Evolutionary conservation across 2,329 filamentous ascomycete genomes (phyloP), one percentile per base, ranked within the genome.

Genomic region (Falciphora oryzae): DNA sequence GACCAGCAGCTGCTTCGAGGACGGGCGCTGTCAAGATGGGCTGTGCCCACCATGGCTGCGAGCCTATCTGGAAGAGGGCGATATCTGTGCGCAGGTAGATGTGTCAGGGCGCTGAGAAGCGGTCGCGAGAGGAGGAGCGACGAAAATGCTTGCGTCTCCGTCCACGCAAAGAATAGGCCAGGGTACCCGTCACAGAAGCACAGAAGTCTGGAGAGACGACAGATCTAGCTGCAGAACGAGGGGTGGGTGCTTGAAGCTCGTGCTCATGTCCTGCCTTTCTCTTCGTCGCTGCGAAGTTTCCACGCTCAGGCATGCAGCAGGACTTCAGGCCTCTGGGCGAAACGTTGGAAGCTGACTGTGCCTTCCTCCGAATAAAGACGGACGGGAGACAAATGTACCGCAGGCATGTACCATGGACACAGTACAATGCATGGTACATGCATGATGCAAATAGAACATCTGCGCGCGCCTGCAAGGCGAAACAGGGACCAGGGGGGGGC

Each of bases 401-500:
- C 44, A 53, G 10, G 44, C 14, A 53, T 53, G 57, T 7, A 58
- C 57, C 27, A 25, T 16, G 57, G 56, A 28, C 13, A 28, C 57
- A 28, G 57, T 29, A 29, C 8, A 58, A 66, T 67, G 65, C 68
- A 66, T 53, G 65, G 60, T 65, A 60, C 64, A 68, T 68, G 66
- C 65, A 69, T 65, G 38, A 65, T 66, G 65, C 68, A 68, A 69
- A 69, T 68, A 67, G 63, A 67, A 58, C 27, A 29, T 22, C 22
- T 60, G 28, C 27, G 31, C 14, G 65, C 65, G 59, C 65, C 60
- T 65, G 64, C 67, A 67, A 66, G 67, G 65, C 63, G 64, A 63
- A 53, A 64, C 64, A 68, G 67, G 67, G 66, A 65, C 66, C 64
- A 57, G 35, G 63, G 50, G 50, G 22, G 29, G 35, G 53, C 61